These are phyloP conservation scores for Solanum megistacrolobum DNA, from an alignment of 257 asterid species.

Conservation along the genomic window DNA sequence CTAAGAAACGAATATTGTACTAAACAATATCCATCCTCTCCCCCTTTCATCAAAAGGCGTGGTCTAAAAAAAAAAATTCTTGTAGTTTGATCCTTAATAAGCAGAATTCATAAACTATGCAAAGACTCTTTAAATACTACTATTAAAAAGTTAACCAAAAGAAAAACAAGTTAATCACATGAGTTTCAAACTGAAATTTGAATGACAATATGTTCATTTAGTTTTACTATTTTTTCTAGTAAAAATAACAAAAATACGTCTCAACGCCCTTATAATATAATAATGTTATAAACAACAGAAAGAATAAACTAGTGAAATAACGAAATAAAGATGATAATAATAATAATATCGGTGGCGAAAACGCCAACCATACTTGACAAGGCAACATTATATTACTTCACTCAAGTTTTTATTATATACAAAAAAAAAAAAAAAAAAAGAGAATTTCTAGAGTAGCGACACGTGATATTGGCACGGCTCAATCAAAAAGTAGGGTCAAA, in stretches of 20 bases:
- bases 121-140: background rate
- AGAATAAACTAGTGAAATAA: background rate
- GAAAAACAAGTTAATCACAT: background rate
- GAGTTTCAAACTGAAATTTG: background rate
- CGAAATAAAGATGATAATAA: background rate
- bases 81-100: background rate
- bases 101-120: background rate
- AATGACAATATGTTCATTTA: background rate
- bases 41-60: background rate
- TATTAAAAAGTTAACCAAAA: background rate
- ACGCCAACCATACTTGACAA: background rate
- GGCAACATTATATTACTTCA: background rate
- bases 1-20: background rate
- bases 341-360: background rate
- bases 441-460: background rate
- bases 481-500: slow-evolving; percentile 17
- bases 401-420: background rate
- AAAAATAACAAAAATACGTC: background rate
- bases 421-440: background rate
- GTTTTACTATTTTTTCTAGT: background rate
- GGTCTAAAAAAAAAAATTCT: background rate
- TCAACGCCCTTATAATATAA: background rate
- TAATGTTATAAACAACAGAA: background rate
- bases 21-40: background rate
- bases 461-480: slow-evolving; percentile 43